Base-by-base conservation (phyloP, 2,329 filamentous ascomycete species). In the Hirsutella thompsonii region DNA sequence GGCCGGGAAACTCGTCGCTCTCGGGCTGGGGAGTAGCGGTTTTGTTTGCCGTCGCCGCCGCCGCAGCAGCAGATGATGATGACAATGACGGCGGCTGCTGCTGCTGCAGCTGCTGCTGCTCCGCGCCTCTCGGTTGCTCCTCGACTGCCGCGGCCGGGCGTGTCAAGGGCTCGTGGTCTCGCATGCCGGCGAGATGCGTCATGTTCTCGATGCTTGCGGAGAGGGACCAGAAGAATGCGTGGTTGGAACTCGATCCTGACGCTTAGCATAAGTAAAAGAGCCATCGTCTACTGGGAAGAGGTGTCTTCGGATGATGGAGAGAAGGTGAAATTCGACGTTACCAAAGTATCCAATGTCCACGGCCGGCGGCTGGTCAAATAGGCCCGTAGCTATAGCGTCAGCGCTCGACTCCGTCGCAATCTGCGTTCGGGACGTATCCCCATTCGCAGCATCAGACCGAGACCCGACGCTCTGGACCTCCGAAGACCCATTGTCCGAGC, bases 241-340 rank as follows among this genome's bases (percentile, higher is more conserved):
- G 55, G 30, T 58, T 58, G 8, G 55, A 55, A 28, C 49, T 56
- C 6, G 55, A 44, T 6, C 55, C 54, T 57, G n/a, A n/a, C n/a
- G n/a, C n/a, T n/a, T n/a, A n/a, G n/a, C n/a, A n/a, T n/a, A n/a
- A n/a, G n/a, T n/a, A n/a, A n/a, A n/a, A n/a, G n/a, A n/a, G n/a
- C n/a, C n/a, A n/a, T n/a, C n/a, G n/a, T n/a, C n/a, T n/a, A n/a
- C n/a, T n/a, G n/a, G 23, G 29, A 23, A n/a, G 10, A 20, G 16
- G 30, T 2, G 1, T 18, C 5, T 39, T 8, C 8, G 16, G 4
- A 4, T 5, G 9, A 32, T 13, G 4, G 29, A 13, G 10, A 20
- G 5, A 3, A 13, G 38, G 2, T 8, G n/a, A 4, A n/a, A n/a
- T 6, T 20, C 5, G 26, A 4, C 13, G n/a, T 41, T 41, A 52